These are phyloP conservation scores for Aspergillus incahuasiensis DNA, from an alignment of 495 filamentous ascomycete genomes.

Conservation along the genomic window DNA sequence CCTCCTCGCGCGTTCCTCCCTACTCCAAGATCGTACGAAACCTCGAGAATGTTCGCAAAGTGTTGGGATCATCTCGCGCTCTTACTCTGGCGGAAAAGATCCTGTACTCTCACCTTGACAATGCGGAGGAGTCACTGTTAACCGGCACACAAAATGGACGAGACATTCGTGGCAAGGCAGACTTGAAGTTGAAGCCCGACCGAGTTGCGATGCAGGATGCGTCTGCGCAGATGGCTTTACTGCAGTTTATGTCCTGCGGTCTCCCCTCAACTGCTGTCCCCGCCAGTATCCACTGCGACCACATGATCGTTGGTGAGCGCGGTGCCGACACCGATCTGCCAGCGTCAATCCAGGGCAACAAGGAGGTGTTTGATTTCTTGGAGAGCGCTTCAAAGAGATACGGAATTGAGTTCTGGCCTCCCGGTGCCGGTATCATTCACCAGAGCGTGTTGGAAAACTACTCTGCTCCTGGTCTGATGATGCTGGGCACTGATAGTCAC, in stretches of 20 bases:
- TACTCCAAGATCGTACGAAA: conserved; percentile 57
- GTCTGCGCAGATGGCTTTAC: conserved; percentile 93
- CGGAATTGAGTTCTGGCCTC: conserved; percentile 98
- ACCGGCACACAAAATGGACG: conserved; percentile 75
- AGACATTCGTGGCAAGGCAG: conserved; percentile 76
- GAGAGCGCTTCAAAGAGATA: conserved; percentile 94
- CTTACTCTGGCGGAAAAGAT: conserved; percentile 96
- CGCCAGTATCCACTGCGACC: conserved; percentile 97
- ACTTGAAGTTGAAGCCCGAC: conserved; percentile 96
- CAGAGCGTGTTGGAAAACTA: conserved; percentile 99
- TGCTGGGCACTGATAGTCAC: conserved; percentile 98
- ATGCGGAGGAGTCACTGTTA: conserved; percentile 77
- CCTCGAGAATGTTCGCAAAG: conserved; percentile 61
- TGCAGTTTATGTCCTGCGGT: conserved; percentile 98
- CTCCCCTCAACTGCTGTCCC: conserved; percentile 89
- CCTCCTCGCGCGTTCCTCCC: conserved; percentile 52
- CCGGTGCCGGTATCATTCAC: conserved; percentile 98
- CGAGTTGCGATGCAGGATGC: conserved; percentile 99
- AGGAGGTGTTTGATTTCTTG: conserved; percentile 96
- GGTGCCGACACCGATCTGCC: conserved; percentile 87
- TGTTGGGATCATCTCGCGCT: conserved; percentile 59
- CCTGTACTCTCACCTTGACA: conserved; percentile 90
- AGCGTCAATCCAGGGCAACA: conserved; percentile 82
- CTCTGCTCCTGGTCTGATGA: conserved; percentile 94
- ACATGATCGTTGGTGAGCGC: conserved; percentile 90